phyloP scores from a whole-genome alignment of 805 yeast genomes.

The Spathaspora arborariae region DNA sequence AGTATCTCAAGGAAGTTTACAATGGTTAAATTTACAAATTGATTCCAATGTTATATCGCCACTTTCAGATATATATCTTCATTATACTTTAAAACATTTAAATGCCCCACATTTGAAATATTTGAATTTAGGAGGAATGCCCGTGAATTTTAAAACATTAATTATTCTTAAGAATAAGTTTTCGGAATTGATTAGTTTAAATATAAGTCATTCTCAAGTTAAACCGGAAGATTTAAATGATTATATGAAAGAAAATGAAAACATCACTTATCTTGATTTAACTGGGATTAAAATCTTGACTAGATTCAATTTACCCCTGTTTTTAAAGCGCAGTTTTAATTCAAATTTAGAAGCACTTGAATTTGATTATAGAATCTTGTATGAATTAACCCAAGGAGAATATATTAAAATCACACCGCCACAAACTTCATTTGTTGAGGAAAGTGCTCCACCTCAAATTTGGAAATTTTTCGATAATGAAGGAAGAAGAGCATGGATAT shows the following conservation, averaged over 20 bases:
- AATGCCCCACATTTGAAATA: conserved; percentile 43
- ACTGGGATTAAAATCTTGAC: conserved; percentile 59
- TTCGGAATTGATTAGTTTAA: conserved; percentile 38
- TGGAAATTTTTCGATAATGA: conserved; percentile 57
- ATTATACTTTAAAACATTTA: conserved; percentile 40
- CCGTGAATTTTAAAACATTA: conserved; percentile 42
- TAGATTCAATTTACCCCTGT: conserved; percentile 46
- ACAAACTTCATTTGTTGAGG: conserved; percentile 26
- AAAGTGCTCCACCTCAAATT: conserved; percentile 25
- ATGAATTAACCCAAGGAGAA: conserved; percentile 41
- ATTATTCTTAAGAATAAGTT: conserved; percentile 37
- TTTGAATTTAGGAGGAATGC: conserved; percentile 65
- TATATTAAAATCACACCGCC: conserved; percentile 26
- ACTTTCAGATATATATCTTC: conserved; percentile 47
- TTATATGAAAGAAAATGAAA: conserved; percentile 25
- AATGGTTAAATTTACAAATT: conserved; percentile 65
- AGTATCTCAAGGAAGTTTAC: conserved; percentile 41
- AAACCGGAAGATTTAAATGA: conserved; percentile 33
- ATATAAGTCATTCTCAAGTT: conserved; percentile 37
- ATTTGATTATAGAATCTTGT: conserved; percentile 54
- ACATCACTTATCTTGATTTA: conserved; percentile 58
- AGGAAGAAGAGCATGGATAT: conserved; percentile 83
- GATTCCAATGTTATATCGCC: conserved; percentile 62
- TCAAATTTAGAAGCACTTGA: conserved; percentile 56
- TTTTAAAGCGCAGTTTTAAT: conserved; percentile 26